phyloP scores from a whole-genome alignment of 2,329 filamentous ascomycete genomes.

The Microdochium paspali region DNA sequence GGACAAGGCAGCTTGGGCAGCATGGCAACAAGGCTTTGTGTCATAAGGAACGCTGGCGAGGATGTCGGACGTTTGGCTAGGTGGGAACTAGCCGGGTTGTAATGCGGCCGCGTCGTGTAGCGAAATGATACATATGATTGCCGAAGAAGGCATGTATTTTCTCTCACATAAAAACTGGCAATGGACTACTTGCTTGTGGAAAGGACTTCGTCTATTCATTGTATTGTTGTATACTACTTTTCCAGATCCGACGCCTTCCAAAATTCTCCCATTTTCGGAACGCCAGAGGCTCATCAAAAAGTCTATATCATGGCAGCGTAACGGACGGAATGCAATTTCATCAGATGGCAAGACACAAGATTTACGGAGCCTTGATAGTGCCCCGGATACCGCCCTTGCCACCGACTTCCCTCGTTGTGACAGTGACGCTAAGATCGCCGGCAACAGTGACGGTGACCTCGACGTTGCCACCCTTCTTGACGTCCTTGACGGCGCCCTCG shows the following conservation, averaged over 20 bases:
- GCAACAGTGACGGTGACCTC: constrained; percentile 88
- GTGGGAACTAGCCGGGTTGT: constrained; percentile 54
- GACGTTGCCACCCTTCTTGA: constrained; percentile 84
- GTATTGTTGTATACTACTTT: constrained; percentile 2
- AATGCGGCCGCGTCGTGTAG: not conserved
- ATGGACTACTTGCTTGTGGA: too few relatives aligned
- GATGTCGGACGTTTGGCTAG: constrained; percentile 66
- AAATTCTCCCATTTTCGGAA: too few relatives aligned
- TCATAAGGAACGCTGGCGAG: constrained; percentile 76
- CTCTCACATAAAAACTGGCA: too few relatives aligned
- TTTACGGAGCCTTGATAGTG: constrained; percentile 24
- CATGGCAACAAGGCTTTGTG: constrained; percentile 51
- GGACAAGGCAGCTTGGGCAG: not conserved
- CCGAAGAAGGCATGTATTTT: constrained; percentile 2
- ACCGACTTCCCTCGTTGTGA: constrained; percentile 79
- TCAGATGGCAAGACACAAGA: too few relatives aligned
- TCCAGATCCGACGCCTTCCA: too few relatives aligned
- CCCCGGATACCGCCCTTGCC: constrained; percentile 78
- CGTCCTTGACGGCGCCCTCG: constrained; percentile 72
- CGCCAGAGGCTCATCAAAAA: too few relatives aligned
- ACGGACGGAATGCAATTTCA: too few relatives aligned
- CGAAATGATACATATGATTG: constrained; percentile 2
- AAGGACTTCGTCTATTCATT: constrained; percentile 5
- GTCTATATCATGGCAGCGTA: not conserved
- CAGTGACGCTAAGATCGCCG: constrained; percentile 67